phyloP scores from a whole-genome alignment of 345 rosid genomes.

The Corchorus olitorius region DNA sequence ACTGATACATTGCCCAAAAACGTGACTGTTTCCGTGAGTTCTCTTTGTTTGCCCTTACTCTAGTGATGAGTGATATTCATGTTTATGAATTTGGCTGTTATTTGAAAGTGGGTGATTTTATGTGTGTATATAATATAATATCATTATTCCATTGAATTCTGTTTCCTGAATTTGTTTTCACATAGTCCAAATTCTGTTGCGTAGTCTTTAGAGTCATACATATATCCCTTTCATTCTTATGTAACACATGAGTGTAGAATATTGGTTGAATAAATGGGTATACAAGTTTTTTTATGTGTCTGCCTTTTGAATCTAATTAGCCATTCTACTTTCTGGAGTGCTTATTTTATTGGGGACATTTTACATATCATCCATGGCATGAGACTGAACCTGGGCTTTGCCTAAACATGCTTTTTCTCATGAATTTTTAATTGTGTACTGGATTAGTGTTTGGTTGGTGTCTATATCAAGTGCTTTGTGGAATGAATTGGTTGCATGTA shows the following conservation, averaged over 20 bases:
- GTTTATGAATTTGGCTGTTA: background rate
- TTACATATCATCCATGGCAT: background rate
- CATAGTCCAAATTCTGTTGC: background rate
- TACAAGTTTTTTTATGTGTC: background rate
- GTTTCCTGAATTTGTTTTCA: background rate
- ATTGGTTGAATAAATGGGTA: background rate
- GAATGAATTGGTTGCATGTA: background rate
- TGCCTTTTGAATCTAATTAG: background rate
- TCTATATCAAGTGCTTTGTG: slow-evolving; percentile 2
- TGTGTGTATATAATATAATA: background rate
- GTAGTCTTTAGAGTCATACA: background rate
- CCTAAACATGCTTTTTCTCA: background rate
- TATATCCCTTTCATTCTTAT: background rate
- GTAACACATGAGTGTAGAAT: background rate
- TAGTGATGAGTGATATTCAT: background rate
- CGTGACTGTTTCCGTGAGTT: slow-evolving; percentile 47
- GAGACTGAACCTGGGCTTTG: background rate
- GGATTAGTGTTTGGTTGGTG: background rate
- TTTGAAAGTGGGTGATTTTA: background rate
- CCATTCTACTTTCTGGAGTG: background rate
- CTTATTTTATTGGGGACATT: background rate
- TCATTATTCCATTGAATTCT: background rate
- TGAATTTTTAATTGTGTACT: background rate
- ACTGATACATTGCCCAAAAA: slow-evolving; percentile 28
- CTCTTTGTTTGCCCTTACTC: slow-evolving; percentile 3